A percentile compares a stretch with the other conserved stretches of the same genome.
Evolutionary conservation across 495 filamentous ascomycete genomes (phyloP).

Genomic region (Penicillium nucicola): DNA sequence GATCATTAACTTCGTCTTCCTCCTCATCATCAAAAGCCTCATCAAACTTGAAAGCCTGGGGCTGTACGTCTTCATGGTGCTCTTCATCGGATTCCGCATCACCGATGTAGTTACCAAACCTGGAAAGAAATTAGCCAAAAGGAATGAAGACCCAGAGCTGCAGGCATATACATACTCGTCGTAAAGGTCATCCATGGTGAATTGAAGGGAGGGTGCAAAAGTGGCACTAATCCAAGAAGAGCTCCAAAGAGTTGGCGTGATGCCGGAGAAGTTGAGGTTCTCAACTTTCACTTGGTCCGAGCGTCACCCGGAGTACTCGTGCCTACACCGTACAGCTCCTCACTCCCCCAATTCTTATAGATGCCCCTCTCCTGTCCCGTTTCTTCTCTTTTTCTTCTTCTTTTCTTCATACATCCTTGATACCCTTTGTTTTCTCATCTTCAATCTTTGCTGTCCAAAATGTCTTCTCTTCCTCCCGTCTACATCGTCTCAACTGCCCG

Average conservation of each 20-base stretch:
- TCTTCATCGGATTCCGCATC: constrained; percentile 90
- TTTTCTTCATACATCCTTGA: not conserved
- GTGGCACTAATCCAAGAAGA: not conserved
- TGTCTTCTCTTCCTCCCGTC: constrained; percentile 69
- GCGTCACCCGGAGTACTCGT: constrained; percentile 26
- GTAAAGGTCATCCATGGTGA: constrained; percentile 76
- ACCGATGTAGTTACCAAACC: constrained; percentile 95
- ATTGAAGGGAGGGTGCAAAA: constrained; percentile 6
- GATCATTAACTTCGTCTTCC: constrained; percentile 56
- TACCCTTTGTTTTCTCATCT: not conserved
- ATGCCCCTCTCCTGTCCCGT: constrained; percentile 6
- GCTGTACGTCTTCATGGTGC: constrained; percentile 64
- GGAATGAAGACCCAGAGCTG: not conserved
- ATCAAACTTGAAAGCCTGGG: constrained; percentile 76
- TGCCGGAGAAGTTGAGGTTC: constrained; percentile 17
- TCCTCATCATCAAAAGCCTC: constrained; percentile 66
- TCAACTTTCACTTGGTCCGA: constrained; percentile 23
- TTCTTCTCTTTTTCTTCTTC: constrained; percentile 7
- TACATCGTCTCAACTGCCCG: constrained; percentile 93
- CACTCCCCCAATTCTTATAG: constrained; percentile 22
- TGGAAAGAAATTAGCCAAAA: constrained; percentile 28
- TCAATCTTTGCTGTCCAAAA: not conserved
- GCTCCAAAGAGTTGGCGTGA: constrained; percentile 20
- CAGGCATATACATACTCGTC: constrained; percentile 73
- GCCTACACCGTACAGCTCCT: constrained; percentile 34